Base-by-base conservation (phyloP, 2,329 filamentous ascomycete species). In the Mariannaea sp. region DNA sequence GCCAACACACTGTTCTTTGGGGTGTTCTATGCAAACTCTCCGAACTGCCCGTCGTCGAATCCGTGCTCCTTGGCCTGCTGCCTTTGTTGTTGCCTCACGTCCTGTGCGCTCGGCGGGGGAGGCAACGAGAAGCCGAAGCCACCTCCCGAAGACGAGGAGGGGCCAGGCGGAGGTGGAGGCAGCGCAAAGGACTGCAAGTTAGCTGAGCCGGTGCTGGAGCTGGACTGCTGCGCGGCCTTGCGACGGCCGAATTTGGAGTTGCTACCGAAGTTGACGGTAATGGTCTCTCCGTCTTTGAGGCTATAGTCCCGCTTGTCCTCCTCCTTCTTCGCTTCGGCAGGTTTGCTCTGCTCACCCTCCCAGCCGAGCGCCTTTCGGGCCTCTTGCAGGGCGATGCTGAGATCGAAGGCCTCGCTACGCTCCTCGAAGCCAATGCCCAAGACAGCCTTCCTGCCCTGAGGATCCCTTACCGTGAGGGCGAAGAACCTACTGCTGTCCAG, bases 401-500 rank as follows among this genome's bases (percentile, higher is more conserved):
- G 92, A 69, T 96, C 91, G 64, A 96, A 93, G 1, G 92, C 90
- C 64, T 93, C 89, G 66, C 84, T 86, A 43, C 92, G 79, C 71
- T 96, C 90, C 76, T 95, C 90, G 68, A 95, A 96, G 8, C 91
- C 92, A 60, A 96, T 84, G 8, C 92, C 91, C 54, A 96, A 74
- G 39, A 89, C 82, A 9, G 92, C 91, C 70, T 91, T 92, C 62
- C 87, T 80, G 2, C 89, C 86, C 33, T 82, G 81, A 29, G 86
- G 87, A 57, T 92, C 90, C 53, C 90, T 84, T 1, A 96, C 90
- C 12, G 88, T 80, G 29, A 96, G 70, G 5, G 91, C 91, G 68
- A 96, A 96, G 79, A 96, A 96, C 27, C 91, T 83, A 56, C 83
- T 86, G 67, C 85, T 90, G 70, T 96, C 91, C 17, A 89, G 76